Percentiles rank a stretch among this genome's conserved stretches.
Conservation (phyloP, 2,329 filamentous ascomycete species). For the Aspergillus ustus region DNA sequence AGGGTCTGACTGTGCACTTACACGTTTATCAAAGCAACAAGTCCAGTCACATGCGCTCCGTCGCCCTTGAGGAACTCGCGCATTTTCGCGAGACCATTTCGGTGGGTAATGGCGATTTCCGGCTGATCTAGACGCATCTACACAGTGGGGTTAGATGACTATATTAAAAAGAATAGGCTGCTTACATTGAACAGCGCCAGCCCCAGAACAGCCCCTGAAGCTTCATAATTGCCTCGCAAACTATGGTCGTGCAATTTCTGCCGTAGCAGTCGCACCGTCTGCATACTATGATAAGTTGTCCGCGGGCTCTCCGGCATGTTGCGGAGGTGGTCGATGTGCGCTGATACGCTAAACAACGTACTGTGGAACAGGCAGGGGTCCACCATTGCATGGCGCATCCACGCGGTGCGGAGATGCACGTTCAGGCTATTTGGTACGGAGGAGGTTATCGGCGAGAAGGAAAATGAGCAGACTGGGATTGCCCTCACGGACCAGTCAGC, state of each 20-base stretch:
- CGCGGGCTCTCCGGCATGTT: background rate
- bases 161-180: too few species aligned
- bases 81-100: background rate
- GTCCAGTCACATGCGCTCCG: background rate
- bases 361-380: constrained; percentile 1
- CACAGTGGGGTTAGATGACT: too few species aligned
- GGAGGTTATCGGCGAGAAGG: background rate
- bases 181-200: background rate
- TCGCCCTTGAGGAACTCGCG: background rate
- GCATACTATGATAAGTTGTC: background rate
- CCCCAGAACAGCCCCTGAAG: background rate
- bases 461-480: background rate
- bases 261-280: background rate
- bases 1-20: background rate
- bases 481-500: background rate
- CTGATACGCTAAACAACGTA: constrained; percentile 1
- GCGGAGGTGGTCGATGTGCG: background rate
- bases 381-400: background rate
- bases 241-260: background rate
- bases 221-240: background rate
- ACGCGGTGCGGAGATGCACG: background rate
- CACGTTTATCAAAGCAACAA: background rate
- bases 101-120: background rate
- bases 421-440: background rate
- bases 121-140: background rate